These are phyloP conservation scores for Deuterostichococcus epilithicus DNA, from an alignment of 139 green algal genomes.

Conservation along the genomic window DNA sequence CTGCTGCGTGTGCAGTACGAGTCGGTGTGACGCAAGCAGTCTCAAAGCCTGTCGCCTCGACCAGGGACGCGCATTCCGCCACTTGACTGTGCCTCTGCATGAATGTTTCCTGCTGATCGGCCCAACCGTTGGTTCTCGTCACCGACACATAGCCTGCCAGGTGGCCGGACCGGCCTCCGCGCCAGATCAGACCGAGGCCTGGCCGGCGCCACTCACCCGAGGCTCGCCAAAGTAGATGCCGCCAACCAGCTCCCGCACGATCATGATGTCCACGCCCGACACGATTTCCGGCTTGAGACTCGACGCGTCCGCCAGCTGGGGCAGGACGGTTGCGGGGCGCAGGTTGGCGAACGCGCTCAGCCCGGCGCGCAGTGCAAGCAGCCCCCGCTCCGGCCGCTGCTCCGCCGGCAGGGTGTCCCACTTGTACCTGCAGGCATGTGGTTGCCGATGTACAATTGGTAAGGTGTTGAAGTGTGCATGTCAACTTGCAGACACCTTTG, in stretches of 20 bases:
- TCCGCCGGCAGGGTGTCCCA: conserved; percentile 88
- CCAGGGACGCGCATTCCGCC: too few relatives aligned
- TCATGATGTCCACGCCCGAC: conserved; percentile 96
- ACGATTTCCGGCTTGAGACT: conserved; percentile 94
- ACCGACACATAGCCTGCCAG: too few relatives aligned
- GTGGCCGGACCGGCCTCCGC: too few relatives aligned
- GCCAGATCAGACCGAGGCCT: too few relatives aligned
- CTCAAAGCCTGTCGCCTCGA: too few relatives aligned
- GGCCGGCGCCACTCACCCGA: conserved; percentile 41
- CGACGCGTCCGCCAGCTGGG: conserved; percentile 88
- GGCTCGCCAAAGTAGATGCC: conserved; percentile 99
- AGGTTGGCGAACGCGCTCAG: conserved; percentile 97
- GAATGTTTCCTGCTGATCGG: too few relatives aligned
- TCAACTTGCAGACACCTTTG: too few relatives aligned
- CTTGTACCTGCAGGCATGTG: conserved; percentile 81
- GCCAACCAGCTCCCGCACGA: conserved; percentile 94
- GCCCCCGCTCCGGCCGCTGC: conserved; percentile 85
- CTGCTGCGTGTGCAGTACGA: too few relatives aligned
- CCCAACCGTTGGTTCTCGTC: too few relatives aligned
- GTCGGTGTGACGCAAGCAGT: too few relatives aligned
- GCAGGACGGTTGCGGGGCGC: conserved; percentile 88
- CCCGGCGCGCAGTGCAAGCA: conserved; percentile 83
- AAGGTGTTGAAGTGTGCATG: too few relatives aligned
- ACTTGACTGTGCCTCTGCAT: too few relatives aligned
- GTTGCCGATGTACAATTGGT: neutral